Base-by-base conservation (phyloP, 805 yeast species). In the Schizosaccharomyces cryophilus region DNA sequence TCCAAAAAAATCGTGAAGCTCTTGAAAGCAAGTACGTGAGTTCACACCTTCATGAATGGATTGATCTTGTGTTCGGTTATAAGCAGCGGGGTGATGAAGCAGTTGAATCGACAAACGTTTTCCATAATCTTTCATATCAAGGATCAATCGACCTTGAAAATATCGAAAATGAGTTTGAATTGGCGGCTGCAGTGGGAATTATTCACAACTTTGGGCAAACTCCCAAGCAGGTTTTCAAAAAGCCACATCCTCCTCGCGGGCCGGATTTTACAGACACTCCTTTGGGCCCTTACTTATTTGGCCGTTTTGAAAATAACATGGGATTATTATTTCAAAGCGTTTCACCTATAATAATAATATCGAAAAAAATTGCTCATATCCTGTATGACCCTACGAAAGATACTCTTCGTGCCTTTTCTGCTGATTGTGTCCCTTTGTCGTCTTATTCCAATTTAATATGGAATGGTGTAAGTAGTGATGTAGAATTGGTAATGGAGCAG, bases 131-230 rank as follows among this genome's bases (percentile, higher is more conserved):
- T 64, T 85, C 95, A 62, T 87, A 87, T 67, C 83, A 83, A 61
- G 95, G 95, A 1, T 86, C 89, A 0, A 82, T 85, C 21, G 81
- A 87, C 68, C 72, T 87, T 61, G 95, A 86, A 63, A 76, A 75
- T 26, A 83, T 87, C 62, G 75, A 79, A 63, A 89, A 87, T 67
- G 87, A 81, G 45, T 75, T 78, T 63, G 95, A 87, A 69, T 77
- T 82, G 64, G 74, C 81, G 47, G 90, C 95, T 0, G 76, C 84
- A 2, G 84, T 87, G 26, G 89, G 95, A 1, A 84, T 85, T 66
- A 87, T 87, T 60, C 93, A 88, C 68, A 87, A 87, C 70, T 87
- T 87, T 74, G 96, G 96, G 0, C 96, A 87, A 68, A 87, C 95
- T 0, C 96, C 96, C 1, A 67, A 78, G 59, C 85, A 84, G 65